Base-by-base conservation (phyloP, 2,329 filamentous ascomycete genomes). In the Cladosporium sp. region DNA sequence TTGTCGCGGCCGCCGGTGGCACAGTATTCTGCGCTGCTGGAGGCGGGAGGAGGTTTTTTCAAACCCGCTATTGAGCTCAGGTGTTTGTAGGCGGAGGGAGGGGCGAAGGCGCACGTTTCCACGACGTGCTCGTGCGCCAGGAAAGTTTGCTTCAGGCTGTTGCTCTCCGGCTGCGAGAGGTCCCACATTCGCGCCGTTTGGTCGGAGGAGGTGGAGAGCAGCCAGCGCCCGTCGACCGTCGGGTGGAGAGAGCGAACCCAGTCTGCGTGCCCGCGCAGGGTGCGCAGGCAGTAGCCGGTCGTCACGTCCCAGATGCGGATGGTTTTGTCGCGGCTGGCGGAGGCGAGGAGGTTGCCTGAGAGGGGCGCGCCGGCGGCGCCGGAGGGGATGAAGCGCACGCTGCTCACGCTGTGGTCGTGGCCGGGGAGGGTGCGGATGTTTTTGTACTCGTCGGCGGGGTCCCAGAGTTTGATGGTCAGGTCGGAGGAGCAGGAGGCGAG, bases 381-480 rank as follows among this genome's bases (percentile, higher is more conserved):
- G 7, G 85, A 89, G 2, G 89, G 89, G 32, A 96, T 85, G 66
- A 96, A 96, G 7, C 90, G 84, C 27, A 96, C 84, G 2, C 88
- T 85, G 59, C 87, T 93, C 49, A 96, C 88, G 57, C 86, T 93
- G 68, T 96, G 92, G 61, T 96, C 91, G 69, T 96, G 91, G 5
- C 92, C 91, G 0, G 88, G 86, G 17, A 96, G 75, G 1, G 91
- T 96, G 45, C 90, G 82, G 51, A 96, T 95, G 64, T 96, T 96
- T 68, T 96, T 95, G 73, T 96, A 96, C 53, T 93, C 88, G 65
- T 95, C 87, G 38, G 83, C 80, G 1, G 92, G 91, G 59, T 96
- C 89, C 91, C 91, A 97, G 19, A 96, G 75, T 69, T 96, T 96
- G 71, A 96, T 96, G 2, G 89, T 95, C 39, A 96, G 72, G 68